Conservation (phyloP, 352 stramenopile genomes). For the Phytopythium montanum region DNA sequence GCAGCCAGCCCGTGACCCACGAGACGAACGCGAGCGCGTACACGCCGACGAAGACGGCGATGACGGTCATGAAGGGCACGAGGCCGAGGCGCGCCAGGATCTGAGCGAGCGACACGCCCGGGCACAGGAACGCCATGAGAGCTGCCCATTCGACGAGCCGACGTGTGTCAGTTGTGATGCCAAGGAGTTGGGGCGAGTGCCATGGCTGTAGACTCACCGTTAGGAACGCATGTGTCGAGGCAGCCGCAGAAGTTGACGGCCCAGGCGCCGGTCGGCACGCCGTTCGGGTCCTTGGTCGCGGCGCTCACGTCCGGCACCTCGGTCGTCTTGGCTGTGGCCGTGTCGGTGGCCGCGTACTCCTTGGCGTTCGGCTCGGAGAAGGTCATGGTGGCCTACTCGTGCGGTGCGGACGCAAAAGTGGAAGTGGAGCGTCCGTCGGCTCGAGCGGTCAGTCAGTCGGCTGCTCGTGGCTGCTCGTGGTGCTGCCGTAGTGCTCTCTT, state of each 20-base stretch:
- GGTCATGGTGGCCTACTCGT: not conserved
- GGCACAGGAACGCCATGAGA: slow-evolving; percentile 35
- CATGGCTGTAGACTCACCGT: slow-evolving; percentile 15
- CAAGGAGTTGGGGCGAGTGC: not conserved
- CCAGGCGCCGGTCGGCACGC: slow-evolving; percentile 36
- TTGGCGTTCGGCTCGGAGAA: slow-evolving; percentile 2
- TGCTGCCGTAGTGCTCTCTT: not conserved
- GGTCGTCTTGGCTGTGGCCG: not conserved
- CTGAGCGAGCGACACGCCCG: slow-evolving; percentile 30
- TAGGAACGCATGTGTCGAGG: slow-evolving; percentile 28
- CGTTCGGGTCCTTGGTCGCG: slow-evolving; percentile 27
- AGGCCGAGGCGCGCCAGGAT: slow-evolving; percentile 25
- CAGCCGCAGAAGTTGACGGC: slow-evolving; percentile 28
- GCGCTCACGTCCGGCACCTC: not conserved
- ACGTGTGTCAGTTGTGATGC: not conserved
- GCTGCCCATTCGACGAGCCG: slow-evolving; percentile 2
- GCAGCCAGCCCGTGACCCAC: slow-evolving; percentile 3
- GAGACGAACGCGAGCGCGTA: slow-evolving; percentile 17
- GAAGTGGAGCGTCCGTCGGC: not conserved
- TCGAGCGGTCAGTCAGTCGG: not conserved
- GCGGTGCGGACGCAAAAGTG: not conserved
- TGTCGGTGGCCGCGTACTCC: not conserved
- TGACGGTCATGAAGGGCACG: slow-evolving; percentile 17
- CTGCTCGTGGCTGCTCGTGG: not conserved
- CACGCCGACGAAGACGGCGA: slow-evolving; percentile 13